Evolutionary conservation across 108 stramenopile genomes (phyloP).

Genomic region (Nitzschia sp.): DNA sequence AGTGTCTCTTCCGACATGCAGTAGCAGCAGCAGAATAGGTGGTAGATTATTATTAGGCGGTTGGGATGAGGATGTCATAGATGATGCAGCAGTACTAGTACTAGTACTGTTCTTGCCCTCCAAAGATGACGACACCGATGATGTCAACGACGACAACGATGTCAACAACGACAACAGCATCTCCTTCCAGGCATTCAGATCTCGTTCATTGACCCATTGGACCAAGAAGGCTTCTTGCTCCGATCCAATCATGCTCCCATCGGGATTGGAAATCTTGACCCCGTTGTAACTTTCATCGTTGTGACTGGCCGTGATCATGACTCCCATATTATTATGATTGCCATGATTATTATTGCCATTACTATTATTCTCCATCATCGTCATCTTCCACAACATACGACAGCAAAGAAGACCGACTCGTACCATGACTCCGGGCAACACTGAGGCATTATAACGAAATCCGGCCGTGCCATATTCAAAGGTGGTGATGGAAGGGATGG

Average conservation of each 20-base stretch:
- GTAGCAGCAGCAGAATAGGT: slow-evolving; percentile 1
- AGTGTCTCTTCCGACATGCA: slow-evolving; percentile 90
- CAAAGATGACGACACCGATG: no score
- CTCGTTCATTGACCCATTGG: slow-evolving; percentile 61
- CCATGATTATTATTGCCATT: not conserved
- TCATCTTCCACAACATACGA: slow-evolving; percentile 14
- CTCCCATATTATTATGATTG: slow-evolving; percentile 55
- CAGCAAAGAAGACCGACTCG: slow-evolving; percentile 70
- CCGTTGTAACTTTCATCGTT: slow-evolving; percentile 91
- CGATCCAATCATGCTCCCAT: slow-evolving; percentile 89
- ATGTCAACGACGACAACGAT: no score
- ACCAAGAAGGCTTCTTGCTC: slow-evolving; percentile 79
- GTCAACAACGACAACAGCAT: not conserved
- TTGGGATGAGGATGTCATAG: no score
- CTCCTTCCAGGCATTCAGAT: slow-evolving; percentile 24
- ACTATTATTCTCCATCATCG: not conserved
- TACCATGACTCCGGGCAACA: slow-evolving; percentile 62
- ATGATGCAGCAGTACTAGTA: not conserved
- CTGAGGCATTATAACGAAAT: slow-evolving; percentile 66
- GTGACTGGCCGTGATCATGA: slow-evolving; percentile 99
- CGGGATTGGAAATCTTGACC: slow-evolving; percentile 92
- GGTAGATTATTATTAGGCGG: not conserved
- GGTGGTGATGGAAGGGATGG: no score
- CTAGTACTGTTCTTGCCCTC: not conserved
- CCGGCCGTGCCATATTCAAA: slow-evolving; percentile 84